Conservation (phyloP, 495 filamentous ascomycete genomes). For the Amphirosellinia nigrospora region DNA sequence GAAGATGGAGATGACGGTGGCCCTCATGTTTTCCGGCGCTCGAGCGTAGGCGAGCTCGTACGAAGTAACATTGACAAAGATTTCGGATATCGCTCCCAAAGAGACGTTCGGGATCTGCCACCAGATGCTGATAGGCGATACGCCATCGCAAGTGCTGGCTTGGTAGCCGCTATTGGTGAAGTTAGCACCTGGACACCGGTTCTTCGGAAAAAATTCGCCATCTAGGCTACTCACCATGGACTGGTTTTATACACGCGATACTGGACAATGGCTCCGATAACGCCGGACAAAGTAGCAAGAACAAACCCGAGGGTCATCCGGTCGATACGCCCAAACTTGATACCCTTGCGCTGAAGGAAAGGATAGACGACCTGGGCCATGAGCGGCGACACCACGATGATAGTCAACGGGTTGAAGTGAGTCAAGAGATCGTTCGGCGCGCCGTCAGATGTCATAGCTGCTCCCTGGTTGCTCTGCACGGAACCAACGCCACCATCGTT, state of each 20-base stretch:
- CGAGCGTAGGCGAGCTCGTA: conserved; percentile 70
- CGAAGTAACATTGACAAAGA: conserved; percentile 65
- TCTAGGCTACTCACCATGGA: conserved; percentile 49
- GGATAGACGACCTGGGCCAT: conserved; percentile 68
- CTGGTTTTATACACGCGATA: conserved; percentile 65
- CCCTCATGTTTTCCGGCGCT: conserved; percentile 64
- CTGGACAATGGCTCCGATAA: conserved; percentile 68
- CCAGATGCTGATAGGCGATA: conserved; percentile 60
- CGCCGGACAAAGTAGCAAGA: conserved; percentile 51
- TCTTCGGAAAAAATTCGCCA: background rate
- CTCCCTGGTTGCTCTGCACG: conserved; percentile 27
- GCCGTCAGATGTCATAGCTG: conserved; percentile 58
- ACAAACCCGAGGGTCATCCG: conserved; percentile 71
- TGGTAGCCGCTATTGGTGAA: conserved; percentile 41
- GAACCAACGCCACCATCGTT: conserved; percentile 59
- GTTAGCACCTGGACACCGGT: conserved; percentile 24
- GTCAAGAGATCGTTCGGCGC: conserved; percentile 68
- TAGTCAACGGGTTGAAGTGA: conserved; percentile 67
- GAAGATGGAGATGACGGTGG: conserved; percentile 57
- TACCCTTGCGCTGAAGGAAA: conserved; percentile 57
- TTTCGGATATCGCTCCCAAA: conserved; percentile 61
- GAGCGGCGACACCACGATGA: conserved; percentile 71
- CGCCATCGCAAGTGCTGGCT: conserved; percentile 49
- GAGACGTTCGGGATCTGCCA: conserved; percentile 52
- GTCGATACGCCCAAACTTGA: conserved; percentile 67